These are phyloP conservation scores for Earliella scabrosa DNA, from an alignment of 1,284 basidiomycete species.

Conservation along the genomic window DNA sequence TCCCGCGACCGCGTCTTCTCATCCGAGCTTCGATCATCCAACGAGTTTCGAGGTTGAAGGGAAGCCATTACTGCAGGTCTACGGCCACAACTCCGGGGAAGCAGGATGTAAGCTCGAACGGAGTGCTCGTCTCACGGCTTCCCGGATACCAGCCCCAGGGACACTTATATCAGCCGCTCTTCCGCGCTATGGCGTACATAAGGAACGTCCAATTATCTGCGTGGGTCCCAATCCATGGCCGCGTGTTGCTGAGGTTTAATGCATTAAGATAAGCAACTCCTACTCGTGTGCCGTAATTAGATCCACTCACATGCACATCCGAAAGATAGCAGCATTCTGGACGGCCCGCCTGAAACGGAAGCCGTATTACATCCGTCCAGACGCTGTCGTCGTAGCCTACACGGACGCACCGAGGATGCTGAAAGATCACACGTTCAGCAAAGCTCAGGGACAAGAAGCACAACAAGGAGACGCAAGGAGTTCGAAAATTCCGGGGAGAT, in stretches of 20 bases:
- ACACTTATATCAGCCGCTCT: too few species aligned
- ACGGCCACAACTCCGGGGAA: background rate
- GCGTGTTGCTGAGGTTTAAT: background rate
- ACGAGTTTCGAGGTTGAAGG: conserved; percentile 12
- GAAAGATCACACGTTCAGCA: conserved; percentile 4
- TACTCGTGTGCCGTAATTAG: conserved; percentile 13
- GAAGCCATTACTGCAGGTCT: conserved; percentile 10
- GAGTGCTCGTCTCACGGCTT: conserved; percentile 6
- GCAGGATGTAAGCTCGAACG: conserved; percentile 5
- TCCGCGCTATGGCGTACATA: too few species aligned
- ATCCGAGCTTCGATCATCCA: conserved; percentile 7
- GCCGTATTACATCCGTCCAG: background rate
- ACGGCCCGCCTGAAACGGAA: background rate
- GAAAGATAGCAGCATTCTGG: conserved; percentile 14
- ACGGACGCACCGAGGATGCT: too few species aligned
- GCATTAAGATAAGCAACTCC: conserved; percentile 21
- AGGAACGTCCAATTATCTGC: too few species aligned
- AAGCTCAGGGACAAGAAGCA: background rate
- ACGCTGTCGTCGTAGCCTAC: too few species aligned
- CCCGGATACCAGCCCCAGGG: background rate
- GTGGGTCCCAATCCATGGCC: too few species aligned
- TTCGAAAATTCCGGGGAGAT: conserved; percentile 1
- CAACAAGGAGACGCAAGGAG: background rate
- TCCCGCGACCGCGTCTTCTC: conserved; percentile 17
- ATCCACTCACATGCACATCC: conserved; percentile 18